Evolutionary conservation across 2,329 filamentous ascomycete species (phyloP).

Genomic region (Fusarium solani-melongenae): DNA sequence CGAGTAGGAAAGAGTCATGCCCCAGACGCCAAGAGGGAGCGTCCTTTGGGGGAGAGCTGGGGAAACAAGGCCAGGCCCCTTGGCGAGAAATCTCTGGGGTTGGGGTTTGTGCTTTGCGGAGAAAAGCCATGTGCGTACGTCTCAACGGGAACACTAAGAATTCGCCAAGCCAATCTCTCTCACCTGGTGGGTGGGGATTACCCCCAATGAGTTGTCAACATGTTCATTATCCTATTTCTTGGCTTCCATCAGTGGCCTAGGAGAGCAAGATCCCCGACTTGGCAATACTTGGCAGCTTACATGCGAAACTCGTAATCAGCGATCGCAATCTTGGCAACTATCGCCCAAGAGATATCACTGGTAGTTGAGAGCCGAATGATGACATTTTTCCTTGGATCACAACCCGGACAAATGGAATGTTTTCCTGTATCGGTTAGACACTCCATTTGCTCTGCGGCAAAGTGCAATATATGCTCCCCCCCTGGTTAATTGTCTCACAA

Average conservation of each 20-base stretch:
- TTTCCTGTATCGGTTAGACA: not conserved
- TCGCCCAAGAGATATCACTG: not conserved
- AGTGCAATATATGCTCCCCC: not conserved
- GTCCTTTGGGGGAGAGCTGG: constrained; percentile 1
- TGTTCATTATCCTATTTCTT: not conserved
- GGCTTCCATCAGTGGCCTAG: not conserved
- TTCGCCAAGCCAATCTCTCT: not conserved
- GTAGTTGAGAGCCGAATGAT: not conserved
- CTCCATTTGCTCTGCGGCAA: not conserved
- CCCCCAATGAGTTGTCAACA: not conserved
- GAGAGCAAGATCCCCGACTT: not conserved
- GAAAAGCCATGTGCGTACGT: not conserved
- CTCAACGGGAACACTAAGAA: not conserved
- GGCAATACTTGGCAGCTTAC: constrained; percentile 1
- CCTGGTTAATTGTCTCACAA: not conserved
- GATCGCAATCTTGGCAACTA: constrained; percentile 3
- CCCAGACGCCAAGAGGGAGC: constrained; percentile 1
- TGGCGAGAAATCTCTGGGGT: not conserved
- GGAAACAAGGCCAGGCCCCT: not conserved
- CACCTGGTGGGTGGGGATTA: not conserved
- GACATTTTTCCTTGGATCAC: not conserved
- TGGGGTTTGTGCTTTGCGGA: not conserved
- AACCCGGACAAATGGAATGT: not conserved
- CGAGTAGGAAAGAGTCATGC: not conserved
- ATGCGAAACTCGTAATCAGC: not conserved